Conservation (phyloP, 805 yeast genomes). For the Debaryomyces prosopidis region DNA sequence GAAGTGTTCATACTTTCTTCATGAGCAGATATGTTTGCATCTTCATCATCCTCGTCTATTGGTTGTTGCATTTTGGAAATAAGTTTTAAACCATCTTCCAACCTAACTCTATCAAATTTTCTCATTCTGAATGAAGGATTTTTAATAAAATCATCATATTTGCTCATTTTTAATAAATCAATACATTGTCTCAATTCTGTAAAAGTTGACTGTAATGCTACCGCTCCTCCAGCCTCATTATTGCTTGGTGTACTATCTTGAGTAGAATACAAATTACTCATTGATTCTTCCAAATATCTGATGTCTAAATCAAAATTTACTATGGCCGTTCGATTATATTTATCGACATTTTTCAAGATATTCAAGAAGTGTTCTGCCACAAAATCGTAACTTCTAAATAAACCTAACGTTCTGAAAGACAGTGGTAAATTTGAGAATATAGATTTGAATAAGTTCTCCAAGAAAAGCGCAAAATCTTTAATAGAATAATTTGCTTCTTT, state of each 20-base stretch:
- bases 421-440: constrained; percentile 81
- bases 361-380: constrained; percentile 70
- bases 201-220: constrained; percentile 70
- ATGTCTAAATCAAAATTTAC: constrained; percentile 79
- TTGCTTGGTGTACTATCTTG: constrained; percentile 17
- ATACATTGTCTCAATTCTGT: constrained; percentile 79
- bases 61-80: constrained; percentile 50
- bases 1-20: constrained; percentile 11
- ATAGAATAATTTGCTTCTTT: constrained; percentile 71
- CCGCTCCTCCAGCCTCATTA: constrained; percentile 33
- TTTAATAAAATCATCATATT: constrained; percentile 63
- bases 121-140: constrained; percentile 41
- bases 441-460: constrained; percentile 82
- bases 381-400: constrained; percentile 84
- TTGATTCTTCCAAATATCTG: constrained; percentile 64
- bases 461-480: constrained; percentile 80
- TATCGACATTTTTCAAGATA: constrained; percentile 54
- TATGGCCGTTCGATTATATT: constrained; percentile 61
- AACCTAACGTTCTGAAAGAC: constrained; percentile 73
- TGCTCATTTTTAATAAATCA: constrained; percentile 64
- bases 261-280: constrained; percentile 36
- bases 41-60: constrained; percentile 15
- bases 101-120: constrained; percentile 71
- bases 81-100: constrained; percentile 65
- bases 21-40: constrained; percentile 4